Percentiles rank a stretch among this genome's conserved stretches.
Conservation (phyloP, 495 filamentous ascomycete species). For the Podospora conica region DNA sequence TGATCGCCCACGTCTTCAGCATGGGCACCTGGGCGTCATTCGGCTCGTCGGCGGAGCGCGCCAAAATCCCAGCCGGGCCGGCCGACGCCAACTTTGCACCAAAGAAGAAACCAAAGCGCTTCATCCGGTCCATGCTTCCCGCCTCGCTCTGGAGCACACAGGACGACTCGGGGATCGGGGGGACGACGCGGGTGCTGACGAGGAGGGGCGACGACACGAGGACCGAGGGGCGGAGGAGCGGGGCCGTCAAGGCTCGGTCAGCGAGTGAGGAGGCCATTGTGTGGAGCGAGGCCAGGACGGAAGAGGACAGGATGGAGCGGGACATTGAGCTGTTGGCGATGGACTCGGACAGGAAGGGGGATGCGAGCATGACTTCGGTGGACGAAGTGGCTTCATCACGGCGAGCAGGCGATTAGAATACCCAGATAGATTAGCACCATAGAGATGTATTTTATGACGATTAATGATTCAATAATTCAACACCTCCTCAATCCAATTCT, state of each 20-base stretch:
- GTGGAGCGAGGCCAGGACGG: neutral
- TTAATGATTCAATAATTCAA: neutral
- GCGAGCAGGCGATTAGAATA: neutral
- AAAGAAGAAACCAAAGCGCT: neutral
- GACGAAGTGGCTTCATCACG: neutral
- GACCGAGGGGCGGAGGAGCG: neutral
- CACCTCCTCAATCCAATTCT: too few relatives aligned
- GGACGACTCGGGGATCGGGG: neutral
- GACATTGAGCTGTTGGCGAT: constrained; percentile 1
- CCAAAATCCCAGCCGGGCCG: neutral
- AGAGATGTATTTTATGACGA: neutral
- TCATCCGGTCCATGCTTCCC: constrained; percentile 10
- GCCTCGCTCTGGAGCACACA: constrained; percentile 12
- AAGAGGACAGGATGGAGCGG: neutral
- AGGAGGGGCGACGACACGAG: neutral
- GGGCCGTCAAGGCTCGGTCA: neutral
- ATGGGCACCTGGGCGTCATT: constrained; percentile 3
- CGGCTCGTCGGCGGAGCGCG: neutral
- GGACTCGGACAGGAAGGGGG: neutral
- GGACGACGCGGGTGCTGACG: neutral
- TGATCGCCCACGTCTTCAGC: constrained; percentile 7
- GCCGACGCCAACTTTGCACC: neutral
- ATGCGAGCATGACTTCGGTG: neutral
- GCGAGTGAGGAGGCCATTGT: constrained; percentile 4
- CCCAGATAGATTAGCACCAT: neutral